phyloP scores from a whole-genome alignment of 306 rosid species.

The Acacia acuminata region DNA sequence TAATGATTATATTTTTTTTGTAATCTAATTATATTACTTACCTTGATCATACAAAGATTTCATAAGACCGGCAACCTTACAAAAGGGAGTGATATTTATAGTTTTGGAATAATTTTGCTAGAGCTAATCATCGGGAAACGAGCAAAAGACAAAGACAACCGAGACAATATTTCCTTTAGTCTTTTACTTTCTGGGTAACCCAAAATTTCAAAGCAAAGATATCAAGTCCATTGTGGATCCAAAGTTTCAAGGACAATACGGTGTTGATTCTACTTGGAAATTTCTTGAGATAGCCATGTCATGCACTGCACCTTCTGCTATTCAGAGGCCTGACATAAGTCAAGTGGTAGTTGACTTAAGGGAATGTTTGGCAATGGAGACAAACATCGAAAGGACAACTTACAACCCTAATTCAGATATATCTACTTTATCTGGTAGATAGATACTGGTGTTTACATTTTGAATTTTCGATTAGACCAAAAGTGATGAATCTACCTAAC shows the following conservation, averaged over 20 bases:
- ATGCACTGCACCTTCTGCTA: too few species aligned
- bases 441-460: too few species aligned
- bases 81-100: background rate
- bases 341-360: slow-evolving; percentile 30
- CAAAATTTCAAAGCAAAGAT: slow-evolving; percentile 29
- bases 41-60: background rate
- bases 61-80: slow-evolving; percentile 20
- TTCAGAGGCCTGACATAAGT: background rate
- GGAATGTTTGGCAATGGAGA: slow-evolving; percentile 35
- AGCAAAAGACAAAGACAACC: slow-evolving; percentile 24
- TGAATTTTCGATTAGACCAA: too few species aligned
- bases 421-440: background rate
- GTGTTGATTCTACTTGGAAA: slow-evolving; percentile 32
- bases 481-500: too few species aligned
- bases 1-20: background rate
- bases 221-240: background rate
- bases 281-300: background rate
- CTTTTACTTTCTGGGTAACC: slow-evolving; percentile 37
- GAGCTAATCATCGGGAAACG: slow-evolving; percentile 33
- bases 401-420: background rate
- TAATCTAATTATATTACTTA: too few species aligned
- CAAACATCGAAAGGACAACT: background rate
- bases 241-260: slow-evolving; percentile 4
- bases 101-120: slow-evolving; percentile 39
- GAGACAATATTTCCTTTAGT: background rate